These are phyloP conservation scores for Annulohypoxylon stygium DNA, from an alignment of 495 filamentous ascomycete genomes.

Conservation along the genomic window DNA sequence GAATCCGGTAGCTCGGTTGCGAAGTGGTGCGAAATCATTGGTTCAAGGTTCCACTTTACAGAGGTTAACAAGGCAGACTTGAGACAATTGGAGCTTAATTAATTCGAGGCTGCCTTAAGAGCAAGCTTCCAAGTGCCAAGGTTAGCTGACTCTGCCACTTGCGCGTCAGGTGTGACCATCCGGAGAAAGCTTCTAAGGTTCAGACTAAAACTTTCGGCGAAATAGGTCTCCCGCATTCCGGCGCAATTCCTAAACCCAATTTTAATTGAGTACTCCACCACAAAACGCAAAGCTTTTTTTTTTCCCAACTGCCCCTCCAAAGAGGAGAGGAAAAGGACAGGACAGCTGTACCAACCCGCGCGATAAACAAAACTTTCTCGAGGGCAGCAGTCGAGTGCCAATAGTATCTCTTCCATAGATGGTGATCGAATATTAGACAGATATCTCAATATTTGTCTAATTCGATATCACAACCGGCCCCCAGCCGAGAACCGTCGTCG, in stretches of 20 bases:
- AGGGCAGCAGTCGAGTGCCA: conserved; percentile 42
- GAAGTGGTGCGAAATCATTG: conserved; percentile 25
- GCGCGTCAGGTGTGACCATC: not conserved
- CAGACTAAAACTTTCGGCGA: conserved; percentile 19
- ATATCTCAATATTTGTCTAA: conserved; percentile 41
- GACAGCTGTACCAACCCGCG: conserved; percentile 44
- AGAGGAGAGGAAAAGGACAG: conserved; percentile 38
- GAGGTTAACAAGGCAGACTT: conserved; percentile 33
- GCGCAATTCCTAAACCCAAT: conserved; percentile 34
- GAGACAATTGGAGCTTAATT: conserved; percentile 4
- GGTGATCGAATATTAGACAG: conserved; percentile 35
- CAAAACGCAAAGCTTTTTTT: conserved; percentile 44
- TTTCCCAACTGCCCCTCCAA: conserved; percentile 38
- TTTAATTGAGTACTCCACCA: conserved; percentile 45
- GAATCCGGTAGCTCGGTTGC: conserved; percentile 29
- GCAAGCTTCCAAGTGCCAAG: not conserved
- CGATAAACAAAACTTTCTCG: conserved; percentile 36
- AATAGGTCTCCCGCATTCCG: conserved; percentile 39
- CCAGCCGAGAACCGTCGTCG: conserved; percentile 56
- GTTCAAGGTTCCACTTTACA: conserved; percentile 26
- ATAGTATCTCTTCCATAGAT: conserved; percentile 25
- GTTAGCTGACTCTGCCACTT: not conserved
- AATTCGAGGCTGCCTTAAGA: not conserved
- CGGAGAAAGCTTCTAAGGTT: not conserved
- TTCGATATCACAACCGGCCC: conserved; percentile 45